Evolutionary conservation across 2,329 filamentous ascomycete genomes (phyloP), one percentile per base, ranked within the genome.

Genomic region (Trichocomaceae sp.): DNA sequence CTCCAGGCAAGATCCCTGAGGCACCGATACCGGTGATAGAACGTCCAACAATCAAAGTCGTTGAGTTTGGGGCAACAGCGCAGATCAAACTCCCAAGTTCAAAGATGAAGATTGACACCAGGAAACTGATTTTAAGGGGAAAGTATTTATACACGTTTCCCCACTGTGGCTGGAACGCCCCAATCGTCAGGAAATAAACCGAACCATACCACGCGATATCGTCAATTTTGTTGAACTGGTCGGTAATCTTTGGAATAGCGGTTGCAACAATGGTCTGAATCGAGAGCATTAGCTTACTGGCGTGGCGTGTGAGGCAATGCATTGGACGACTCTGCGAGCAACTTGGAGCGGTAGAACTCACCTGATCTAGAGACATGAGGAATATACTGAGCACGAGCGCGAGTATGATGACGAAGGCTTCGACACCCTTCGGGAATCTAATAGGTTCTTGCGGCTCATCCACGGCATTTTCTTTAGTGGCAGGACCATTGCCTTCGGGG

Each of bases 31-130:
- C 70, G 1, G 64, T 62, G 22, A 72, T 63, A 1, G 70, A 68
- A n/a, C 73, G 63, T 2, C 72, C 71, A 23, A 72, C 60, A 52
- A 75, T 72, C 22, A 74, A 54, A 1, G 66, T 64, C 19, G 60
- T 62, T 15, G 60, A 64, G 41, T 61, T 63, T 4, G 58, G 62
- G 20, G 72, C 70, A 2, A 70, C 67, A 17, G 64, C 73, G 53
- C 71, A 72, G n/a, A 76, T 60, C 5, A 69, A 58, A 15, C 61
- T 67, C 2, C 72, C 73, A 19, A 69, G 37, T 55, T 76, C 72
- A 55, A 77, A 76, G 45, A 76, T 58, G 20, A 68, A 47, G 12
- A 76, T 68, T 4, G 64, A 61, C 17, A 60, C 44, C 1, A 76
- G 55, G 55, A 69, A 75, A 2, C 63, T 61, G 3, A 51, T 48